Conservation (phyloP, 2,329 filamentous ascomycete species). For the Colletotrichum sp. region DNA sequence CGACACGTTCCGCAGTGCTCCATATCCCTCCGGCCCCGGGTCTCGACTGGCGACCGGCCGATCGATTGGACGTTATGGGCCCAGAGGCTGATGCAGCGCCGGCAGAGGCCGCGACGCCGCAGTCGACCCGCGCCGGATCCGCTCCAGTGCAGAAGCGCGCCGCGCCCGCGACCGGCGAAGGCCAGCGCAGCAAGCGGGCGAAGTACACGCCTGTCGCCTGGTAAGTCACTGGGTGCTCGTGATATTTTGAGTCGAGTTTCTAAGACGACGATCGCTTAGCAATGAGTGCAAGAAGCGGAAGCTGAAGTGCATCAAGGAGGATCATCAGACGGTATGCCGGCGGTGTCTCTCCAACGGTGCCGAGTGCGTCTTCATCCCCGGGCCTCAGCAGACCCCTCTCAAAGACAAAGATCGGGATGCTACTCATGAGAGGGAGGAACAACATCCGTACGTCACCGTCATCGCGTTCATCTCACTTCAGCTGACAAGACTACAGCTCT, state of each 20-base stretch:
- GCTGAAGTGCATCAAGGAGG: conserved; percentile 40
- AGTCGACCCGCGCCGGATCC: neutral
- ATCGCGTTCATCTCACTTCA: neutral
- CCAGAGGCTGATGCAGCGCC: neutral
- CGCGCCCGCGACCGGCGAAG: neutral
- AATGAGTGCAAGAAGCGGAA: conserved; percentile 46
- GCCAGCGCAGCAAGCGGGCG: conserved; percentile 31
- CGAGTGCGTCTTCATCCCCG: conserved; percentile 29
- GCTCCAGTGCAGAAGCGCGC: conserved; percentile 11
- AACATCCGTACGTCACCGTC: conserved; percentile 17
- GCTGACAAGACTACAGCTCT: neutral
- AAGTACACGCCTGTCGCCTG: conserved; percentile 43
- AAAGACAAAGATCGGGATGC: conserved; percentile 19
- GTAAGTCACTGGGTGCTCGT: conserved; percentile 24
- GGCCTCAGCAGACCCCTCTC: conserved; percentile 6
- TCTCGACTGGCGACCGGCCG: neutral
- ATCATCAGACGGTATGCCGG: conserved; percentile 29
- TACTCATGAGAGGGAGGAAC: conserved; percentile 25
- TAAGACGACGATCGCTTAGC: conserved; percentile 13
- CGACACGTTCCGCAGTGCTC: neutral
- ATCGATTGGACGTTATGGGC: neutral
- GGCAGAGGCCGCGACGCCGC: neutral
- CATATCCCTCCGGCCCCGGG: neutral
- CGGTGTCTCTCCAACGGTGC: conserved; percentile 32
- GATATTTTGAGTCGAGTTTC: neutral